A percentile compares a stretch with the other conserved stretches of the same genome.
Conservation (phyloP, 1,139 yeast genomes). For the Scheffersomyces lignicola region DNA sequence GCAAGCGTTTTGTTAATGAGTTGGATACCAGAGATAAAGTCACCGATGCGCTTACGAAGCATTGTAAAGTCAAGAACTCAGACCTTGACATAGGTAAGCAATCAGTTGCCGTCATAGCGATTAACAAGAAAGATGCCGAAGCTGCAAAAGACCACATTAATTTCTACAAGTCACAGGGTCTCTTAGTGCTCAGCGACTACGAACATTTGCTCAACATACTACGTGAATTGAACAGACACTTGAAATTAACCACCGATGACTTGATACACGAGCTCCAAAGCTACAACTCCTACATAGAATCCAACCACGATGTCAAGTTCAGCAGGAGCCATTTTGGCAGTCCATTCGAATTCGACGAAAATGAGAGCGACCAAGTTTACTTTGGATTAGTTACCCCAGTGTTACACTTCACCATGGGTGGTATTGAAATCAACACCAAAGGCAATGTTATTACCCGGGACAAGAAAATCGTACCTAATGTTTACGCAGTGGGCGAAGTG, state of each 20-base stretch:
- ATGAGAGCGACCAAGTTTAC: slow-evolving; percentile 15
- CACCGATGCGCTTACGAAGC: slow-evolving; percentile 23
- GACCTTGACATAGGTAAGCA: slow-evolving; percentile 12
- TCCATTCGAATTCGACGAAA: slow-evolving; percentile 12
- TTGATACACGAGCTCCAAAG: slow-evolving; percentile 14
- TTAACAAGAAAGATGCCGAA: slow-evolving; percentile 25
- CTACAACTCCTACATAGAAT: slow-evolving; percentile 13
- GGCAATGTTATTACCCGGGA: slow-evolving; percentile 24
- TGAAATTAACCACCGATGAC: slow-evolving; percentile 9
- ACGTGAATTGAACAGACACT: slow-evolving; percentile 15
- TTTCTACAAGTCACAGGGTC: slow-evolving; percentile 28
- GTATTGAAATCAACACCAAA: slow-evolving; percentile 27
- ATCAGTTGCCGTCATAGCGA: slow-evolving; percentile 24
- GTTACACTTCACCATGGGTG: slow-evolving; percentile 43
- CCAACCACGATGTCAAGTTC: slow-evolving; percentile 15
- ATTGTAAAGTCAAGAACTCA: slow-evolving; percentile 18
- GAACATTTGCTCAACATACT: slow-evolving; percentile 20
- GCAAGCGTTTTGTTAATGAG: slow-evolving; percentile 36
- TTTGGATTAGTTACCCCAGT: slow-evolving; percentile 41
- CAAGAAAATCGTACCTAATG: slow-evolving; percentile 19
- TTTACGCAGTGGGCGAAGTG: slow-evolving; percentile 41
- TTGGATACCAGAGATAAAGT: slow-evolving; percentile 34
- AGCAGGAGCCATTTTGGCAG: slow-evolving; percentile 25
- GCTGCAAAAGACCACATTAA: slow-evolving; percentile 31
- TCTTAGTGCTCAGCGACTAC: slow-evolving; percentile 26